Conservation (phyloP, 2,329 filamentous ascomycete species). For the Colletotrichum sojae region DNA sequence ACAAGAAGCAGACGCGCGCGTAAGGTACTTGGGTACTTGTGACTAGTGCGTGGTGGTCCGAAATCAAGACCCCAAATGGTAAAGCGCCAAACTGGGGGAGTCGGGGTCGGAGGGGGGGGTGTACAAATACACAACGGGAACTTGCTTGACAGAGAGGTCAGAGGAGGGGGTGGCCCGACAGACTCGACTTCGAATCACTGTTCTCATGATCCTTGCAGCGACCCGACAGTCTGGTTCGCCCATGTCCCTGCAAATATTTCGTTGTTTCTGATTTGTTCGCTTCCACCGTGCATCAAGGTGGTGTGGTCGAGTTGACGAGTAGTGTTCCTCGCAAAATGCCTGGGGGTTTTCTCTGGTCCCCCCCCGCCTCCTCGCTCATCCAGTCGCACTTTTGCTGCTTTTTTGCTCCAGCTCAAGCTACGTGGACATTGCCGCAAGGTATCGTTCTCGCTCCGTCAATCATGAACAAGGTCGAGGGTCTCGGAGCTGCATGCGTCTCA, state of each 20-base stretch:
- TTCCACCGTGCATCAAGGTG: slow-evolving; percentile 16
- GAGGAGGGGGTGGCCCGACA: neutral
- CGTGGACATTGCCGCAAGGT: slow-evolving; percentile 21
- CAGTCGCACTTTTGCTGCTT: slow-evolving; percentile 16
- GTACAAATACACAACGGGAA: neutral
- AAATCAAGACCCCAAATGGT: slow-evolving; percentile 15
- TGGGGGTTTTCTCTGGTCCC: slow-evolving; percentile 24
- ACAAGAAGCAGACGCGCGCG: slow-evolving; percentile 27
- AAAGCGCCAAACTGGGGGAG: slow-evolving; percentile 10
- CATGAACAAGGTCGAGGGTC: slow-evolving; percentile 23
- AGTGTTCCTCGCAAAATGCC: slow-evolving; percentile 18
- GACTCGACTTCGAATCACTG: neutral
- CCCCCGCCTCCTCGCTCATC: slow-evolving; percentile 7
- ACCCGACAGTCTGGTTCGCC: slow-evolving; percentile 25
- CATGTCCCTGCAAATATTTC: slow-evolving; percentile 15
- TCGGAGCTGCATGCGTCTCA: slow-evolving; percentile 21
- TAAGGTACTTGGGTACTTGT: slow-evolving; percentile 19
- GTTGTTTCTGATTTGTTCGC: slow-evolving; percentile 21
- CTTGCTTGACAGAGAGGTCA: neutral
- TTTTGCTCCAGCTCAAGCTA: neutral
- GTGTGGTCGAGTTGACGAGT: slow-evolving; percentile 21
- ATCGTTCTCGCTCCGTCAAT: slow-evolving; percentile 18
- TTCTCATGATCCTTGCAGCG: slow-evolving; percentile 12
- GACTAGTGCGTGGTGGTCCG: neutral
- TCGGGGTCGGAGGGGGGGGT: neutral